Base-by-base conservation (phyloP, 306 rosid genomes). In the Cucumis melo region DNA sequence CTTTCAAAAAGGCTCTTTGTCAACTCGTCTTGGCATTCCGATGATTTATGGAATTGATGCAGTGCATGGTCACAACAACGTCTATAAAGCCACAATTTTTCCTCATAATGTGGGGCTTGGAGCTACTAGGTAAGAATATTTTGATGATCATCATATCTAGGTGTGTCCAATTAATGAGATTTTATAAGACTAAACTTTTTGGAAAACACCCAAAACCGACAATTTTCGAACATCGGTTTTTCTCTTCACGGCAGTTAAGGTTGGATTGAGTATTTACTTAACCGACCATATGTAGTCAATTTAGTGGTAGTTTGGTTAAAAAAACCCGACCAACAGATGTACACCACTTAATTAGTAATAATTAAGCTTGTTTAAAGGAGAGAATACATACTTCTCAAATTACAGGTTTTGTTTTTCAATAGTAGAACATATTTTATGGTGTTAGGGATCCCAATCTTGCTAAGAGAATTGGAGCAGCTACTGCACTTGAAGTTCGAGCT, bases 41-140 rank as follows among this genome's bases (percentile, higher is more conserved):
- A 73, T 85, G 86, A 79, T 85, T 66, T 85, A 77, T 79, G 87
- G 87, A 3, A 84, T 84, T 48, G 87, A 81, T 81, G 87, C 80
- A 24, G 83, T 79, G 1, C 87, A 84, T 73, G 87, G 87, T 38
- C 79, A 84, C 75, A 84, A 84, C 6, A 84, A 81, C 50, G 85
- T 84, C 12, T 70, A 70, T 70, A 70, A 70, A 10, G 75, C 75
- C 4, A 70, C 75, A 0, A 70, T 70, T 23, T 70, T 85, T 17
- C 88, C 88, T 8, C 88, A 85, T 78, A 85, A 85, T 66, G 34
- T 85, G 67, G 86, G 88, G 6, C 85, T 85, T 24, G 88, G 86
- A 48, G 88, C 80, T 15, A 80, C 85, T 14, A 79, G 87, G 87
- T 68, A 82, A 77, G 83, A 51, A 10, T 44, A 10, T 9, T 27